Conservation (phyloP, 768 basidiomycete species). For the Boletus rubescentipes region DNA sequence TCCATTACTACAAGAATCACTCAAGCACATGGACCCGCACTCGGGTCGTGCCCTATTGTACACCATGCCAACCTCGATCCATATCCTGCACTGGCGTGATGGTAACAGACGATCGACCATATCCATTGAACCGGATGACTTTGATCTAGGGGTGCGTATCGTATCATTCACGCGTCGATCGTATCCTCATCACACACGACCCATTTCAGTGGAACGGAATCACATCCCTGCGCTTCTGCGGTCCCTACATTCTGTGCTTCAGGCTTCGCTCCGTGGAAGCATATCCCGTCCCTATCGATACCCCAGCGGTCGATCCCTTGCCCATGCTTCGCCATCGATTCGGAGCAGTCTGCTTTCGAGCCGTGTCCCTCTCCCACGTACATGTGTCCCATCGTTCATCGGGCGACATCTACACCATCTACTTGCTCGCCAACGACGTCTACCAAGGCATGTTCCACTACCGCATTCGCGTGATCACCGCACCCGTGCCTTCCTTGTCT, state of each 20-base stretch:
- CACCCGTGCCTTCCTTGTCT: slow-evolving; percentile 33
- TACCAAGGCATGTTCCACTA: slow-evolving; percentile 54
- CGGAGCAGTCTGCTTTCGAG: slow-evolving; percentile 38
- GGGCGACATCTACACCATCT: slow-evolving; percentile 38
- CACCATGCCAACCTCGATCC: slow-evolving; percentile 31
- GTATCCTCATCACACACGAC: background rate
- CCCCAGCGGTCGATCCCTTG: background rate
- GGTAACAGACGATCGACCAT: slow-evolving; percentile 22
- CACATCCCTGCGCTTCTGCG: slow-evolving; percentile 45
- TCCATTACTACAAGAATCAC: slow-evolving; percentile 17
- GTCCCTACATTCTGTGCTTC: slow-evolving; percentile 51
- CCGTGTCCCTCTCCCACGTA: slow-evolving; percentile 41
- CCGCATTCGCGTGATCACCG: slow-evolving; percentile 32
- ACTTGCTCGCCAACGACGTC: slow-evolving; percentile 43
- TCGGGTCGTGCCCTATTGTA: slow-evolving; percentile 32
- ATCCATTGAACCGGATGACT: slow-evolving; percentile 21
- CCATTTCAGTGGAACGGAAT: slow-evolving; percentile 40
- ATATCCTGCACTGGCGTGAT: slow-evolving; percentile 41
- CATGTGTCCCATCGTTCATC: slow-evolving; percentile 28
- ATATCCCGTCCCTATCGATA: slow-evolving; percentile 20
- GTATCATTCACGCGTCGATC: background rate
- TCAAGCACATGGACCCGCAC: slow-evolving; percentile 37
- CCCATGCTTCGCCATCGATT: slow-evolving; percentile 25
- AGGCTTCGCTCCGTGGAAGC: slow-evolving; percentile 53
- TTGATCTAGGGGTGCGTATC: slow-evolving; percentile 34